A percentile compares a stretch with the other conserved stretches of the same genome.
Conservation (phyloP, 768 basidiomycete species). For the Russula sp. region DNA sequence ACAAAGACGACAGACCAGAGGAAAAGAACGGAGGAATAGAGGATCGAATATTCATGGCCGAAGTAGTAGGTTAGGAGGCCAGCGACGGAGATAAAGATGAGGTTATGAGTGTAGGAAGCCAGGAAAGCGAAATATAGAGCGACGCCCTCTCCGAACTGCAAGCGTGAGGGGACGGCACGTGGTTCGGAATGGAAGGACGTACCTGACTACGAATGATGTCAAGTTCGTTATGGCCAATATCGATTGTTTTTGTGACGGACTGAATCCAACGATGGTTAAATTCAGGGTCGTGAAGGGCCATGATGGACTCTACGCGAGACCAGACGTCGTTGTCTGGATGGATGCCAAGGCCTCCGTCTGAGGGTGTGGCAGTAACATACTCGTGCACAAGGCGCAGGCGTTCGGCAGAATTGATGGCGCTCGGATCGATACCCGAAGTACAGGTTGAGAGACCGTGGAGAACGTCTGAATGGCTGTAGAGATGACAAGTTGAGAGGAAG, state of each 20-base stretch:
- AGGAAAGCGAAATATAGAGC: conserved; percentile 91
- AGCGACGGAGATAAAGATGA: conserved; percentile 70
- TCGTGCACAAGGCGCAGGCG: conserved; percentile 75
- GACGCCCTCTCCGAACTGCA: conserved; percentile 72
- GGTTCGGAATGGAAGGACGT: conserved; percentile 28
- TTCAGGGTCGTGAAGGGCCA: conserved; percentile 78
- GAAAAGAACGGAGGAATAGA: conserved; percentile 73
- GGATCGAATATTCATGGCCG: conserved; percentile 66
- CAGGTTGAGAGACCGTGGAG: conserved; percentile 67
- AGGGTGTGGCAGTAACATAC: conserved; percentile 62
- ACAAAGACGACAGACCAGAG: conserved; percentile 85
- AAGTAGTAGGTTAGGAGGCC: conserved; percentile 71
- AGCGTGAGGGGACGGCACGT: conserved; percentile 20
- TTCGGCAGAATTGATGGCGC: conserved; percentile 63
- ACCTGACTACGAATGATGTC: conserved; percentile 72
- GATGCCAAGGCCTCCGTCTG: conserved; percentile 85
- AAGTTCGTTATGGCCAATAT: conserved; percentile 54
- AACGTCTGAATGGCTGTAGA: conserved; percentile 66
- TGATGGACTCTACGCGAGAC: conserved; percentile 77
- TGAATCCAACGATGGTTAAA: conserved; percentile 81
- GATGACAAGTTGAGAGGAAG: not conserved
- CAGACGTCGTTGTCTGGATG: conserved; percentile 68
- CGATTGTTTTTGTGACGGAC: conserved; percentile 53
- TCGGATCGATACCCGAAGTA: conserved; percentile 42
- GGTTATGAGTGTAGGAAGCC: conserved; percentile 74